A percentile compares a stretch with the other conserved stretches of the same genome.
Evolutionary conservation across 805 yeast species (phyloP).

Genomic region (Jamesozyma jinghongensis): DNA sequence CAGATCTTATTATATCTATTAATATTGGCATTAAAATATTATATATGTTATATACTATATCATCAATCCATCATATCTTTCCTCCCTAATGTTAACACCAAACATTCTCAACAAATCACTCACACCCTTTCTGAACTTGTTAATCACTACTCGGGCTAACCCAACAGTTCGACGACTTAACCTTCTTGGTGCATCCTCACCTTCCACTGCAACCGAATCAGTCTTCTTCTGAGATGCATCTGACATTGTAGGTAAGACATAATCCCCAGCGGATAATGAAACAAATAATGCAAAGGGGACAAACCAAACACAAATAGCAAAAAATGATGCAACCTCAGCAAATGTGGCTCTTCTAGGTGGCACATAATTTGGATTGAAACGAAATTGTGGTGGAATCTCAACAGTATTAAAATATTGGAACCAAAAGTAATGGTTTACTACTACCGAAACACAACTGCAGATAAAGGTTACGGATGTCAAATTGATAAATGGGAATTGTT

Average conservation of each 20-base stretch:
- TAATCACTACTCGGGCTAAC: conserved; percentile 58
- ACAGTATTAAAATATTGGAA: conserved; percentile 70
- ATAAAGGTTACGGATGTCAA: conserved; percentile 65
- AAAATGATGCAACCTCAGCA: conserved; percentile 88
- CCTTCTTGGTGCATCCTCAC: conserved; percentile 26
- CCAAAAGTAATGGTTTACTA: conserved; percentile 83
- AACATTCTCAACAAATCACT: conserved; percentile 42
- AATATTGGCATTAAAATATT: too few species aligned
- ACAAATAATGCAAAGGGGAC: conserved; percentile 89
- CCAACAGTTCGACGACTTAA: conserved; percentile 44
- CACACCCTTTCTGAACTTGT: conserved; percentile 37
- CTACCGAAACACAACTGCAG: conserved; percentile 59
- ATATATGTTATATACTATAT: too few species aligned
- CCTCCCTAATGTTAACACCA: conserved; percentile 53
- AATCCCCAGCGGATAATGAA: conserved; percentile 85
- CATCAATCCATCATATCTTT: conserved; percentile 38
- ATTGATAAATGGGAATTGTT: conserved; percentile 75
- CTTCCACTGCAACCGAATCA: conserved; percentile 21
- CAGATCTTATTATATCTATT: too few species aligned
- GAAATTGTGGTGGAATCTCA: conserved; percentile 53
- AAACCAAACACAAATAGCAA: conserved; percentile 89
- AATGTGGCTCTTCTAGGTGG: conserved; percentile 71
- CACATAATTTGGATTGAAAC: conserved; percentile 48
- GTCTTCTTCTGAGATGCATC: conserved; percentile 21
- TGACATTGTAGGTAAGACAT: conserved; percentile 55